These are phyloP conservation scores for Hygrophoropsis aurantiaca DNA, from an alignment of 768 basidiomycete genomes.

Conservation along the genomic window DNA sequence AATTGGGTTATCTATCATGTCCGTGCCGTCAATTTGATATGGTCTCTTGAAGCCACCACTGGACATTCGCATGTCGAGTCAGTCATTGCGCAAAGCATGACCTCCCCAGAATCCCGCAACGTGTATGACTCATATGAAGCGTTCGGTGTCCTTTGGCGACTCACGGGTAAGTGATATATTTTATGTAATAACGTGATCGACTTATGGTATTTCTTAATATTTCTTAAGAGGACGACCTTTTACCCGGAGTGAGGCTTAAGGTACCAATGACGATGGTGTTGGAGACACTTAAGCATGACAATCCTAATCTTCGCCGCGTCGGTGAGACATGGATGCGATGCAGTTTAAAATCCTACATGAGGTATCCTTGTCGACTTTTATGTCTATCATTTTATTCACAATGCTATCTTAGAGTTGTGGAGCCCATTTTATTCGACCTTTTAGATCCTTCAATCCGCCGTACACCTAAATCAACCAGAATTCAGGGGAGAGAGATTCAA, in stretches of 20 bases:
- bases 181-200: slow-evolving; percentile 1
- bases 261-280: slow-evolving; percentile 86
- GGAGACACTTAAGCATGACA: slow-evolving; percentile 75
- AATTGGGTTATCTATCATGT: slow-evolving; percentile 73
- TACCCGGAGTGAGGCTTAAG: slow-evolving; percentile 82
- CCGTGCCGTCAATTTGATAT: slow-evolving; percentile 78
- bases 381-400: slow-evolving; percentile 5
- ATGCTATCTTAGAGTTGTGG: slow-evolving; percentile 63
- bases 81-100: slow-evolving; percentile 73
- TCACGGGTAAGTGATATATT: slow-evolving; percentile 58
- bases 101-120: slow-evolving; percentile 46
- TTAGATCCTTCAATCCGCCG: slow-evolving; percentile 68
- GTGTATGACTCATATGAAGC: slow-evolving; percentile 71
- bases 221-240: slow-evolving; percentile 69
- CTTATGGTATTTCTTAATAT: too few species aligned
- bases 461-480: slow-evolving; percentile 44
- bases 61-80: slow-evolving; percentile 71
- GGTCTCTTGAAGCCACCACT: slow-evolving; percentile 65
- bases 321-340: slow-evolving; percentile 99
- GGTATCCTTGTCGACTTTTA: slow-evolving; percentile 45
- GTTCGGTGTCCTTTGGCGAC: slow-evolving; percentile 90
- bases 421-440: slow-evolving; percentile 80
- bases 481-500: slow-evolving; percentile 66
- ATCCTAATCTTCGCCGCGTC: slow-evolving; percentile 70
- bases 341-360: slow-evolving; percentile 85